Evolutionary conservation across 129 eudicot species (phyloP).

Genomic region (Helichrysum umbraculigerum): DNA sequence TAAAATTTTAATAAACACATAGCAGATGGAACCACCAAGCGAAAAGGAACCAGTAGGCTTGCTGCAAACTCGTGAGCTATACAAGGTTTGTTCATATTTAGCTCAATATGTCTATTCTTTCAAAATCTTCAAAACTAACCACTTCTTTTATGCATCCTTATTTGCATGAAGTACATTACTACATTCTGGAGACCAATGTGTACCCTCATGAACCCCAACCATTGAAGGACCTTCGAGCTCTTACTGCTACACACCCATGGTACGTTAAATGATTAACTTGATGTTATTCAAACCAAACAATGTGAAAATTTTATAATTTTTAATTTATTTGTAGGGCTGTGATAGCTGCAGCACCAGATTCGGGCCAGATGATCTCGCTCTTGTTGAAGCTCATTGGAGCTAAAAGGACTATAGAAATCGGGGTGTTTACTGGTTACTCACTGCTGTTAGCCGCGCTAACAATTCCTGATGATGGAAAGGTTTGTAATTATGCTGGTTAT

Average conservation of each 20-base stretch:
- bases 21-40: not conserved
- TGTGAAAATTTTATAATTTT: not conserved
- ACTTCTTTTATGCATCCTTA: not conserved
- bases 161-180: conserved; percentile 33
- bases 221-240: conserved; percentile 55
- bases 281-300: not conserved
- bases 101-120: not conserved
- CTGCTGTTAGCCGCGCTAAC: conserved; percentile 45
- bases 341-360: conserved; percentile 42
- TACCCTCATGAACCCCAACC: conserved; percentile 59
- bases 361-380: too few relatives aligned
- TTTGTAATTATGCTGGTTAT: conserved; percentile 23
- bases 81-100: conserved; percentile 28
- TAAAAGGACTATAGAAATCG: too few relatives aligned
- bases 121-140: not conserved
- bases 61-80: conserved; percentile 51
- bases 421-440: conserved; percentile 52
- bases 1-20: too few relatives aligned
- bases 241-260: conserved; percentile 54
- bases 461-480: conserved; percentile 54
- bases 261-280: conserved; percentile 7
- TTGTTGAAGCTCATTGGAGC: too few relatives aligned
- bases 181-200: conserved; percentile 51
- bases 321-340: conserved; percentile 32
- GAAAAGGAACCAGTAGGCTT: conserved; percentile 44